These are phyloP conservation scores for Biscutella laevigata DNA, from an alignment of 441 rosid species.

Conservation along the genomic window DNA sequence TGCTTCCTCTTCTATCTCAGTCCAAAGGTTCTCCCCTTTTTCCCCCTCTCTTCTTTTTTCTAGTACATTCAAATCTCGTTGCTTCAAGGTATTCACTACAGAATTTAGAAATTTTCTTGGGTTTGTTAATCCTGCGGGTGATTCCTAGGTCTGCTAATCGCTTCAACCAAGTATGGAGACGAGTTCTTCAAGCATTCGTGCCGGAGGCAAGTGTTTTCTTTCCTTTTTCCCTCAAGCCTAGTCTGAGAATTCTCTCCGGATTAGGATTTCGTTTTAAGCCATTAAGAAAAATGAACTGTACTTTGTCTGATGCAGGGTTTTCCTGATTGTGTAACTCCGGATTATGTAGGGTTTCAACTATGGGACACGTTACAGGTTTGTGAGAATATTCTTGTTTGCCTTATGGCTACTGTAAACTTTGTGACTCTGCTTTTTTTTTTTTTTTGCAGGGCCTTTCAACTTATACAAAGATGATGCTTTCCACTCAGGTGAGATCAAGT, in stretches of 20 bases:
- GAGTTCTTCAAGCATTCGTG: conserved; percentile 76
- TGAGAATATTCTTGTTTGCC: background rate
- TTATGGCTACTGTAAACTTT: background rate
- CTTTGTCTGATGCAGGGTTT: conserved; percentile 48
- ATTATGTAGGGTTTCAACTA: conserved; percentile 77
- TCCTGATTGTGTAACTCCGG: conserved; percentile 81
- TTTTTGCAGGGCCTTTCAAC: conserved; percentile 69
- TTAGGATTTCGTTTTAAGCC: background rate
- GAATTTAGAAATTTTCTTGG: background rate
- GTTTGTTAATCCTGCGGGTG: background rate
- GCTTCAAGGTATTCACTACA: background rate
- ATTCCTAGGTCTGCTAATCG: conserved; percentile 48
- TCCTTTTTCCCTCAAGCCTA: background rate
- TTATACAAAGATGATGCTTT: conserved; percentile 89
- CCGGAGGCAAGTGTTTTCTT: conserved; percentile 53
- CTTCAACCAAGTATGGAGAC: conserved; percentile 68
- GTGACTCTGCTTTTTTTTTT: conserved; percentile 7
- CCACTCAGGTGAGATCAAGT: conserved; percentile 61
- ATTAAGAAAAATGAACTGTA: background rate
- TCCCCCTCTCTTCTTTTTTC: background rate
- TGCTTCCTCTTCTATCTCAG: conserved; percentile 44
- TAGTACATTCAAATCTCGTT: background rate
- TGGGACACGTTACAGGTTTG: conserved; percentile 97
- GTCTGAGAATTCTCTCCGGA: background rate
- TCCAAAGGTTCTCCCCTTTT: conserved; percentile 36